Evolutionary conservation across 1,284 basidiomycete genomes (phyloP).

Genomic region (Ganoderma boninense): DNA sequence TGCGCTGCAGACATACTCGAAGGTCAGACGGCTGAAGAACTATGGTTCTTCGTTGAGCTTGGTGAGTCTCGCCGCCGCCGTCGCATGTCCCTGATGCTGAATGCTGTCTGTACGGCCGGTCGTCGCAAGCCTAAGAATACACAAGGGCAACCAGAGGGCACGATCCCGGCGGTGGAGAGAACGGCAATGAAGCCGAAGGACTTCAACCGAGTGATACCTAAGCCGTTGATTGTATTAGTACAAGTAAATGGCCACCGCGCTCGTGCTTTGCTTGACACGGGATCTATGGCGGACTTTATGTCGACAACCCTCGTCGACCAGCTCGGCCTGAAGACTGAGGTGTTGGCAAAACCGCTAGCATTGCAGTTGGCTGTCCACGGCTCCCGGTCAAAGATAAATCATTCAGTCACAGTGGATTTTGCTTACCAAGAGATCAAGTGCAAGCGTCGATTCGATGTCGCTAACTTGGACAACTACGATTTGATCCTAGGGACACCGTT

Average conservation of each 20-base stretch:
- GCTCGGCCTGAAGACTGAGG: neutral
- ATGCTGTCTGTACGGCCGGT: too few species aligned
- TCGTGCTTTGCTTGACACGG: slow-evolving; percentile 18
- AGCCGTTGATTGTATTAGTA: slow-evolving; percentile 10
- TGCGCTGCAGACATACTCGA: too few species aligned
- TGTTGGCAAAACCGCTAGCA: slow-evolving; percentile 15
- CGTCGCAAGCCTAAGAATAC: too few species aligned
- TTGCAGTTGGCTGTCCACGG: slow-evolving; percentile 21
- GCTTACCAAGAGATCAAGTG: slow-evolving; percentile 41
- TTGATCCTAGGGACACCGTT: slow-evolving; percentile 12
- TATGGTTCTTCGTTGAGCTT: too few species aligned
- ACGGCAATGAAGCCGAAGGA: slow-evolving; percentile 37
- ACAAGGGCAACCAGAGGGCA: too few species aligned
- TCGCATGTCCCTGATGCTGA: too few species aligned
- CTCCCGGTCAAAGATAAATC: slow-evolving; percentile 12
- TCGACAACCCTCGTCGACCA: slow-evolving; percentile 18
- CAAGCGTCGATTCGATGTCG: slow-evolving; percentile 40
- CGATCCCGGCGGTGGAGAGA: slow-evolving; percentile 21
- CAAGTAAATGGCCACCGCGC: slow-evolving; percentile 9
- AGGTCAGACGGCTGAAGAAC: too few species aligned
- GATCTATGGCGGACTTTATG: slow-evolving; percentile 23
- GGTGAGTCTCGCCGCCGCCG: too few species aligned
- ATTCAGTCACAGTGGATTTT: slow-evolving; percentile 1
- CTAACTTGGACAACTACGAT: slow-evolving; percentile 9
- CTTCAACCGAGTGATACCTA: slow-evolving; percentile 25